Evolutionary conservation across 495 filamentous ascomycete genomes (phyloP), one percentile per base, ranked within the genome.

Genomic region (Aspergillus baeticus): DNA sequence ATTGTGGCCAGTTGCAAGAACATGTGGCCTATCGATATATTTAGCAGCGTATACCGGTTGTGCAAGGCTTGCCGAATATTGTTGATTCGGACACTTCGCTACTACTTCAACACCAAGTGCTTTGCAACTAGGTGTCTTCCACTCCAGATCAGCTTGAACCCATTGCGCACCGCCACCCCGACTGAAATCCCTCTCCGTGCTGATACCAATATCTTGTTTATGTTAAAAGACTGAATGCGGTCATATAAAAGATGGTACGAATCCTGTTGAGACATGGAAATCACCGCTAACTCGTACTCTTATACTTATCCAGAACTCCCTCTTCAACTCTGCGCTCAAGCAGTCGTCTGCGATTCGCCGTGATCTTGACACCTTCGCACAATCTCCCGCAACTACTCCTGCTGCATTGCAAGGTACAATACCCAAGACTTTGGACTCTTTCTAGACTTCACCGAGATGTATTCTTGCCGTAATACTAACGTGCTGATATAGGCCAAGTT

Each of bases 291-390:
- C 23, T 5, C 2, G 38, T 10, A 18, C 35, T 17, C 5, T 34
- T 53, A 13, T 6, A 31, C 11, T 14, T 20, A 5, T 22, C 8
- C 34, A 87, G 93, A 96, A 96, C 70, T 90, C 90, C 14, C 83
- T 93, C 58, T 97, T 96, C 83, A 97, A 97, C 73, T 93, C 91
- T 15, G 93, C 94, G 29, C 83, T 96, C 26, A 95, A 96, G 74
- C 93, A 97, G 77, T 89, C 87, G 42, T 91, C 89, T 53, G 81
- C 90, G 6, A 87, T 96, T 66, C 90, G 91, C 60, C 86, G 85
- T 57, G 91, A 96, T 70, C 85, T 97, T 48, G 84, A 89, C 61
- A 74, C 73, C 61, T 89, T 96, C 62, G 71, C 87, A 46, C 81
- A 86, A 58, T 79, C 83, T 10, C 81, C 83, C 10, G 66, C 77